These are phyloP conservation scores for Xylaria cubensis DNA, from an alignment of 495 filamentous ascomycete species.

Conservation along the genomic window DNA sequence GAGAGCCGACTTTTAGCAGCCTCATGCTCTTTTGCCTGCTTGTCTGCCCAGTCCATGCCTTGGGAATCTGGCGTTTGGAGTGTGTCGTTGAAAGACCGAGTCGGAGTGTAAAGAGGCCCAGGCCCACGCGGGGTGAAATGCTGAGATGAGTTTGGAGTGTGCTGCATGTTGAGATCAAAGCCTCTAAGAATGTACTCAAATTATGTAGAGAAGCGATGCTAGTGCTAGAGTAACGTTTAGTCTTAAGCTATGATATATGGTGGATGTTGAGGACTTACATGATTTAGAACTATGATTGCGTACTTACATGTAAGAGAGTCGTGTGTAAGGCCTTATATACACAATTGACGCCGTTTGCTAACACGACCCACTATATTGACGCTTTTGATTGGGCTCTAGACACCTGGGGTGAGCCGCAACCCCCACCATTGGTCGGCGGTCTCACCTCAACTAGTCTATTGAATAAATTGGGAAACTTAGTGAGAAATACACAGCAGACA, in stretches of 20 bases:
- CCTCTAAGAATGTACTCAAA: neutral
- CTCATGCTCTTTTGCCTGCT: conserved; percentile 63
- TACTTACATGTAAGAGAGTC: neutral
- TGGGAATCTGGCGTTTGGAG: conserved; percentile 33
- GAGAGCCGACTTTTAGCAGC: conserved; percentile 39
- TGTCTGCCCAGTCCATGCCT: conserved; percentile 44
- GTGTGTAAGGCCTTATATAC: neutral
- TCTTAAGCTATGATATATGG: neutral
- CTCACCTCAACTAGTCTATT: neutral
- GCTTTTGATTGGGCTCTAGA: conserved; percentile 23
- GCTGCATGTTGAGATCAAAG: conserved; percentile 31
- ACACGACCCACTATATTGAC: neutral
- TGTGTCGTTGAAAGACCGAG: conserved; percentile 34
- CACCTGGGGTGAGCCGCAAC: conserved; percentile 28
- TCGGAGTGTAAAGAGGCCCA: conserved; percentile 34
- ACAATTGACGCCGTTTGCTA: conserved; percentile 1
- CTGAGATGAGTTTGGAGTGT: conserved; percentile 38
- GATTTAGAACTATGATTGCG: neutral
- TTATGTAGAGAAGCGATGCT: neutral
- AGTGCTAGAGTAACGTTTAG: neutral
- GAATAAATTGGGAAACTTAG: neutral
- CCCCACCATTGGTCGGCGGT: conserved; percentile 27
- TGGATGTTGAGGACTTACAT: conserved; percentile 7
- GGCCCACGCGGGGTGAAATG: conserved; percentile 38
- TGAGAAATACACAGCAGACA: conserved; percentile 6